These are phyloP conservation scores for Eucalyptus curtisii DNA, from an alignment of 345 rosid genomes.

Conservation along the genomic window DNA sequence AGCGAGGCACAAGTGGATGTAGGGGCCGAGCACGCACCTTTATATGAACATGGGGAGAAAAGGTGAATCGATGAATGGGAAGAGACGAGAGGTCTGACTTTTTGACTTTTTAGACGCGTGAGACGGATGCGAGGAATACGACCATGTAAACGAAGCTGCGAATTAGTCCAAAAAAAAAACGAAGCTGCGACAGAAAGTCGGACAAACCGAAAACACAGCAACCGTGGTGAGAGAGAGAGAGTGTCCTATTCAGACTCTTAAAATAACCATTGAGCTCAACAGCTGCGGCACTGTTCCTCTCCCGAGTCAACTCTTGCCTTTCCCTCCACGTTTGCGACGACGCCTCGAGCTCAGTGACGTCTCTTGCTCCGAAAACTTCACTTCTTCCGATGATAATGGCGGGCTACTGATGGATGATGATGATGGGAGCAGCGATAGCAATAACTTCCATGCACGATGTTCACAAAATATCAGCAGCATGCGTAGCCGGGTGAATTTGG, in stretches of 20 bases:
- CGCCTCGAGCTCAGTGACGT: background rate
- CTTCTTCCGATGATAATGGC: background rate
- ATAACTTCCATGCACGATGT: background rate
- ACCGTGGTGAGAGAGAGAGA: background rate
- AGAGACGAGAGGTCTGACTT: background rate
- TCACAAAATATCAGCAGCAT: background rate
- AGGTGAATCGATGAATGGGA: background rate
- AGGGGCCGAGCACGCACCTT: background rate
- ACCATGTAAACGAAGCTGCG: background rate
- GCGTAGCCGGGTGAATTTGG: background rate
- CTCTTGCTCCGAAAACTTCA: background rate
- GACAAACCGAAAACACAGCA: background rate
- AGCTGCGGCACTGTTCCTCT: background rate
- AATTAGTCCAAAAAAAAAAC: too few relatives aligned
- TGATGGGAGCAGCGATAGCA: background rate
- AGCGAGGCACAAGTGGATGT: too few relatives aligned
- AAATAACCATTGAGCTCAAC: background rate
- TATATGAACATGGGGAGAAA: background rate
- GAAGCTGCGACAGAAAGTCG: background rate
- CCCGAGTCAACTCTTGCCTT: background rate
- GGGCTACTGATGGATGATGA: background rate
- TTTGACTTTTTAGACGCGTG: background rate
- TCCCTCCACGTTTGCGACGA: background rate
- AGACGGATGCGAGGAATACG: background rate
- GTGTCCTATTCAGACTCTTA: background rate